A percentile compares a stretch with the other conserved stretches of the same genome.
phyloP scores from a whole-genome alignment of 805 yeast species.

The Scheffersomyces coipomensis region DNA sequence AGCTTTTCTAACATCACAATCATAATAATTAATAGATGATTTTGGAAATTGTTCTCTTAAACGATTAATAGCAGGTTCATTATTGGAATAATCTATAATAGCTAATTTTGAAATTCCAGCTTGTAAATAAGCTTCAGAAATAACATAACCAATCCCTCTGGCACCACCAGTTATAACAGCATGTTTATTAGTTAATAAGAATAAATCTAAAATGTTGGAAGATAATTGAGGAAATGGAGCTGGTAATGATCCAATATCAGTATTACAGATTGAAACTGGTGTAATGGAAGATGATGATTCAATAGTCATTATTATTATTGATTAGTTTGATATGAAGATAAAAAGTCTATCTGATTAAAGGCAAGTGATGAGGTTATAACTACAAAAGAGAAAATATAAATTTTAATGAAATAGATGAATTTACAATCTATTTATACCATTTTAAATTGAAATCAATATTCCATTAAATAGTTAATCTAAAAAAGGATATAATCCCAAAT shows the following conservation, averaged over 20 bases:
- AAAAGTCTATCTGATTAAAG: too few species aligned
- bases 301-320: too few species aligned
- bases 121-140: conserved; percentile 37
- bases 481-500: too few species aligned
- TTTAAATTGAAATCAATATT: too few species aligned
- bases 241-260: conserved; percentile 37
- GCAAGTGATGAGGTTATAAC: too few species aligned
- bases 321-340: too few species aligned
- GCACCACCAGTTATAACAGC: conserved; percentile 39
- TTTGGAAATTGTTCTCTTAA: conserved; percentile 29
- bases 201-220: conserved; percentile 26
- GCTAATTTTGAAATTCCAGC: conserved; percentile 37
- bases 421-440: too few species aligned
- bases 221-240: conserved; percentile 30
- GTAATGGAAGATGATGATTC: too few species aligned
- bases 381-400: too few species aligned
- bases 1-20: conserved; percentile 39
- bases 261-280: too few species aligned
- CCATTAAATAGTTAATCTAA: too few species aligned
- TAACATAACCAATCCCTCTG: conserved; percentile 36
- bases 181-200: conserved; percentile 27
- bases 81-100: conserved; percentile 36
- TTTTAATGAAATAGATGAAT: too few species aligned
- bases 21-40: conserved; percentile 28
- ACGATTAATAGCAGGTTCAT: conserved; percentile 24